phyloP scores from a whole-genome alignment of 495 filamentous ascomycete genomes.

The Aspergillus diversus region DNA sequence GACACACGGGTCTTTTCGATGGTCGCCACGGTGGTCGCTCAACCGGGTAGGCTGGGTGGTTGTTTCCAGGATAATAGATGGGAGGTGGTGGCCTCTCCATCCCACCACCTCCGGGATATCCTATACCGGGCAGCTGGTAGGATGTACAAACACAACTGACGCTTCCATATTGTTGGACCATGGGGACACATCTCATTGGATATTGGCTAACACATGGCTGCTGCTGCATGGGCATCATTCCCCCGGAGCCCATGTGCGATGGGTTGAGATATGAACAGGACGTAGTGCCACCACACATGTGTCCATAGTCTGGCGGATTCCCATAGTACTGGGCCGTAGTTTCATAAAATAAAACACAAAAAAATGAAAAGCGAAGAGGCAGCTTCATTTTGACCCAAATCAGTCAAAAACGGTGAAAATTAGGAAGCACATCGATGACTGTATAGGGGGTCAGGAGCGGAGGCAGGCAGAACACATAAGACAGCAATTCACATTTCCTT shows the following conservation, averaged over 20 bases:
- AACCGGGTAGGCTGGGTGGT: background rate
- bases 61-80: background rate
- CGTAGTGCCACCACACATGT: background rate
- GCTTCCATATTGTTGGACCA: background rate
- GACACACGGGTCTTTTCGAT: background rate
- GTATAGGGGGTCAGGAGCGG: no score
- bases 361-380: background rate
- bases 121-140: background rate
- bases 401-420: no score
- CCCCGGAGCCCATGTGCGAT: background rate
- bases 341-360: background rate
- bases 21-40: background rate
- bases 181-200: background rate
- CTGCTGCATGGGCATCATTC: background rate
- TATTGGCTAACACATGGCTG: background rate
- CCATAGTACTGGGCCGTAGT: background rate
- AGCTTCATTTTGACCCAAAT: background rate
- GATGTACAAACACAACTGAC: background rate
- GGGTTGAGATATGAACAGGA: background rate
- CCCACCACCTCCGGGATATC: background rate
- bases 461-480: no score
- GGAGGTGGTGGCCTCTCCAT: background rate
- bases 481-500: no score
- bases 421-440: no score
- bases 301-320: background rate